Percentiles rank a stretch among this genome's conserved stretches.
Conservation (phyloP, 2,329 filamentous ascomycete species). For the Colletotrichum eremochloae region DNA sequence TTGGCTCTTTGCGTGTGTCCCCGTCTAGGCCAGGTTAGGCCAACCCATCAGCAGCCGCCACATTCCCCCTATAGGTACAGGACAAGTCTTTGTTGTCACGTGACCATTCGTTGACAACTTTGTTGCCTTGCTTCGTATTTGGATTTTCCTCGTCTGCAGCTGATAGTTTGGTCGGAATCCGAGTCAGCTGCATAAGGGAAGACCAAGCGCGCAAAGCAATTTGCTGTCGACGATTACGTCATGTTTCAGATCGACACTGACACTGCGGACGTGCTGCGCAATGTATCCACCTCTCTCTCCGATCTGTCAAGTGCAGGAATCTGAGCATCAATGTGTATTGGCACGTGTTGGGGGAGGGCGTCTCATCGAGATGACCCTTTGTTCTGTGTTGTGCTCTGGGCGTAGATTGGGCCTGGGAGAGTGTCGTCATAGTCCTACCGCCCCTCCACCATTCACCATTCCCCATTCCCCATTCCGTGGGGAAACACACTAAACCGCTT, state of each 20-base stretch:
- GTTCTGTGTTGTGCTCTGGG: background rate
- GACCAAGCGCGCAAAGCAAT: constrained; percentile 2
- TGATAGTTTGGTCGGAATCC: background rate
- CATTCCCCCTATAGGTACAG: background rate
- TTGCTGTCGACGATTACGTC: constrained; percentile 22
- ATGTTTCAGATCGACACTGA: constrained; percentile 36
- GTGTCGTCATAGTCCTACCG: constrained; percentile 36
- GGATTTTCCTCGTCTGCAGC: background rate
- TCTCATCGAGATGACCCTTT: constrained; percentile 24
- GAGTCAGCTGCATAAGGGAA: constrained; percentile 2
- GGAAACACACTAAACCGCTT: constrained; percentile 21
- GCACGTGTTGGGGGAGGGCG: constrained; percentile 9
- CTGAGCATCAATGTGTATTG: background rate
- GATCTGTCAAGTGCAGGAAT: constrained; percentile 1
- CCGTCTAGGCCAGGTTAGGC: constrained; percentile 18
- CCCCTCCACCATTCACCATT: constrained; percentile 4
- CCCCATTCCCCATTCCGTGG: constrained; percentile 1
- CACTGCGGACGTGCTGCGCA: background rate
- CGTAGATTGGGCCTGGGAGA: constrained; percentile 1
- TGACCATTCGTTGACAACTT: constrained; percentile 3
- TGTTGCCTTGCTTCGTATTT: background rate
- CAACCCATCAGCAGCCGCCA: constrained; percentile 5
- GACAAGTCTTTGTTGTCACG: constrained; percentile 20
- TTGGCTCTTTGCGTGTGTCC: constrained; percentile 36
- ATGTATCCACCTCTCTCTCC: background rate